These are phyloP conservation scores for Hortiboletus campestris DNA, from an alignment of 768 basidiomycete species.

Conservation along the genomic window DNA sequence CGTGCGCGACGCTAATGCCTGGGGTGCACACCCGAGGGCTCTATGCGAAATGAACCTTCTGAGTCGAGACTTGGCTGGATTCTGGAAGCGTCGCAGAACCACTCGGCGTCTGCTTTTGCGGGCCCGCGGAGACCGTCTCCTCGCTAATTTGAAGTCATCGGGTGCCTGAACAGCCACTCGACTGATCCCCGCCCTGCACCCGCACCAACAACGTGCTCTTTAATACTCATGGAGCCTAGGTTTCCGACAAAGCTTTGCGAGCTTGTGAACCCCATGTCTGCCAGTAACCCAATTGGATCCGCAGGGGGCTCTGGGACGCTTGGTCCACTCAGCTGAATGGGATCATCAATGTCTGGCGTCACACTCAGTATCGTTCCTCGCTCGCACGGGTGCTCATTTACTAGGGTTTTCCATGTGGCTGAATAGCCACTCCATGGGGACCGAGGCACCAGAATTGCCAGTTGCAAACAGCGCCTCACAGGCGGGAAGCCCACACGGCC, in stretches of 20 bases:
- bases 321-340: conserved; percentile 43
- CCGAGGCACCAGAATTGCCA: conserved; percentile 68
- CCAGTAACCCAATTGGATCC: conserved; percentile 71
- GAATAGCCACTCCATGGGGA: conserved; percentile 96
- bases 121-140: conserved; percentile 25
- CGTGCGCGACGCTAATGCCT: conserved; percentile 91
- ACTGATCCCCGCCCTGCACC: conserved; percentile 63
- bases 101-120: conserved; percentile 1
- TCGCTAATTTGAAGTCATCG: too few relatives aligned
- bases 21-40: rapidly evolving
- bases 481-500: conserved; percentile 90
- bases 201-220: not conserved
- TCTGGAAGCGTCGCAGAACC: conserved; percentile 79
- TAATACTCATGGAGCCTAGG: too few relatives aligned
- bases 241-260: conserved; percentile 81
- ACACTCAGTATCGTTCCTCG: not conserved
- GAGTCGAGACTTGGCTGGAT: conserved; percentile 49
- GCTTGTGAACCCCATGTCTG: conserved; percentile 98
- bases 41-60: too few relatives aligned
- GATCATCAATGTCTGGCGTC: conserved; percentile 80
- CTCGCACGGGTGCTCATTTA: conserved; percentile 27
- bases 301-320: conserved; percentile 54
- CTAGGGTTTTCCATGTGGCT: conserved; percentile 93
- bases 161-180: conserved; percentile 95
- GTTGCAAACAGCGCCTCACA: conserved; percentile 88